A percentile compares a stretch with the other conserved stretches of the same genome.
Conservation (phyloP, 805 yeast species). For the Kazachstania bromeliacearum region DNA sequence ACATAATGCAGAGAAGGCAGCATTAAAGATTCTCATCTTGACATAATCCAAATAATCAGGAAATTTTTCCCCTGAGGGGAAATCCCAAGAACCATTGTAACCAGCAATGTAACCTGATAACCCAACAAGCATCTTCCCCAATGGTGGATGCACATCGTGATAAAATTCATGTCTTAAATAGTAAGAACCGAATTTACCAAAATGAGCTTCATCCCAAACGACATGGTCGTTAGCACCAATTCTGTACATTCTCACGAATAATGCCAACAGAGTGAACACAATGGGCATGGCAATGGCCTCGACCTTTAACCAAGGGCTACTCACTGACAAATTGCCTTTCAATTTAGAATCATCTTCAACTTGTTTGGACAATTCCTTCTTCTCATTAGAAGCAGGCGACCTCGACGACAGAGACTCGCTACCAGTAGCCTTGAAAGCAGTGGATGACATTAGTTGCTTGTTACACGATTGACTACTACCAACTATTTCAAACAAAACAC, state of each 20-base stretch:
- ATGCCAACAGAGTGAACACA: constrained; percentile 36
- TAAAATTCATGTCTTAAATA: constrained; percentile 73
- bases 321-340: not conserved
- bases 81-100: constrained; percentile 67
- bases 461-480: too few relatives aligned
- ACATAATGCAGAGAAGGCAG: constrained; percentile 53
- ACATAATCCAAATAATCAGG: constrained; percentile 55
- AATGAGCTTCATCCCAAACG: constrained; percentile 88
- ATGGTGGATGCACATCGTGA: constrained; percentile 82
- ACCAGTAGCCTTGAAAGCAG: constrained; percentile 5
- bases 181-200: constrained; percentile 79
- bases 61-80: constrained; percentile 55
- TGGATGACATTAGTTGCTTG: constrained; percentile 7
- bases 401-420: not conserved
- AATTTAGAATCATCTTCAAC: not conserved
- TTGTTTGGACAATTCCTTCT: not conserved
- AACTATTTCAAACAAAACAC: too few relatives aligned
- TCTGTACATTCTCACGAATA: constrained; percentile 48
- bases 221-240: constrained; percentile 51
- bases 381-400: not conserved
- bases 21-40: constrained; percentile 64
- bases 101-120: constrained; percentile 70
- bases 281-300: constrained; percentile 37
- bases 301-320: constrained; percentile 9
- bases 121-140: constrained; percentile 75